Percentiles rank a stretch among this genome's conserved stretches.
Evolutionary conservation across 148 eudicot species (phyloP).

Genomic region (Rhododendron henanense): DNA sequence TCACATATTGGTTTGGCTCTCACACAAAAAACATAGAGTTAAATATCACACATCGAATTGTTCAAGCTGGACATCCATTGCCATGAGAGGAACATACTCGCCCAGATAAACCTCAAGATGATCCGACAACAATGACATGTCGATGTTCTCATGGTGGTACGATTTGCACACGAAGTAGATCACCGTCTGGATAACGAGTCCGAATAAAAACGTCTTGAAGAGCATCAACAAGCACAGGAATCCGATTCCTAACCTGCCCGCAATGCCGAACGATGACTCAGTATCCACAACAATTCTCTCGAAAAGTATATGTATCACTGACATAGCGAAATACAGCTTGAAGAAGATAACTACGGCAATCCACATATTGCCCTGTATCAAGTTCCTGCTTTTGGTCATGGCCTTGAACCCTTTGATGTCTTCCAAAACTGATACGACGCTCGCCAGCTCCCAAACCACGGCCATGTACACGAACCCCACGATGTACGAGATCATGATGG

Average conservation of each 20-base stretch:
- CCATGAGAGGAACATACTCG: constrained; percentile 51
- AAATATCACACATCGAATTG: constrained; percentile 22
- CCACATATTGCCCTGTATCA: constrained; percentile 24
- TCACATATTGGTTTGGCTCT: too few relatives aligned
- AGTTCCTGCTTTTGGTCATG: constrained; percentile 25
- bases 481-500: not conserved
- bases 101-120: constrained; percentile 65
- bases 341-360: constrained; percentile 11
- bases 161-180: constrained; percentile 70
- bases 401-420: constrained; percentile 21
- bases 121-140: constrained; percentile 49
- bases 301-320: not conserved
- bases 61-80: constrained; percentile 46
- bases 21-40: not conserved
- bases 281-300: constrained; percentile 7
- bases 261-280: not conserved
- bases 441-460: constrained; percentile 27
- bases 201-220: constrained; percentile 22
- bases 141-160: constrained; percentile 65
- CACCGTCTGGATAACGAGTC: constrained; percentile 51
- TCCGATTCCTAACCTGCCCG: constrained; percentile 1
- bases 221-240: constrained; percentile 14
- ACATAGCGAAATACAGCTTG: not conserved
- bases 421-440: constrained; percentile 27
- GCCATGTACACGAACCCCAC: constrained; percentile 17